Evolutionary conservation across 2,329 filamentous ascomycete species (phyloP).

Genomic region (Diaporthe caulivora): DNA sequence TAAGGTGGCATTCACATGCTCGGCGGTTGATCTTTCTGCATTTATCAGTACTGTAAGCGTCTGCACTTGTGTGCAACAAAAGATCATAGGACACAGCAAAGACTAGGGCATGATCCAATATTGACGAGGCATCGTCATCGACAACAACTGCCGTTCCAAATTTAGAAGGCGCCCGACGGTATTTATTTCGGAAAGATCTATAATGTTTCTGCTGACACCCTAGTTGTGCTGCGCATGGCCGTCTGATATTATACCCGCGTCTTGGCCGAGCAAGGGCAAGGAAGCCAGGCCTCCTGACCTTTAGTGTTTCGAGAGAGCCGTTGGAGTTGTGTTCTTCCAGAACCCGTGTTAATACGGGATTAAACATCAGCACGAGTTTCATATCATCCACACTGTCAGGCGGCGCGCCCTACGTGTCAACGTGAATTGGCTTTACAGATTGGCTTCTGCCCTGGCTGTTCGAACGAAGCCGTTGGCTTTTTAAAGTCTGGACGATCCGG

Average conservation of each 20-base stretch:
- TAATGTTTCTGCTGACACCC: conserved; percentile 20
- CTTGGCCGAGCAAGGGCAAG: conserved; percentile 3
- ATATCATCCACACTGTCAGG: neutral
- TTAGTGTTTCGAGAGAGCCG: conserved; percentile 1
- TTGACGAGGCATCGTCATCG: neutral
- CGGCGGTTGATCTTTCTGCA: neutral
- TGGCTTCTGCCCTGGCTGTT: neutral
- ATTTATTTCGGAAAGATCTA: neutral
- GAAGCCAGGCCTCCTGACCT: neutral
- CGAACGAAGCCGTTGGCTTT: neutral
- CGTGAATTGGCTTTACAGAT: conserved; percentile 9
- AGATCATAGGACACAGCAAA: neutral
- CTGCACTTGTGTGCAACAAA: neutral
- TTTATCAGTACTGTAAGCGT: neutral
- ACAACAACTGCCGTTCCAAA: conserved; percentile 15
- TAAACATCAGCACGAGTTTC: conserved; percentile 4
- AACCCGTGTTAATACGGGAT: neutral
- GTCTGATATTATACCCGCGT: neutral
- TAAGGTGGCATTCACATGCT: neutral
- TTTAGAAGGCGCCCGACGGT: neutral
- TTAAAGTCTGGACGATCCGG: conserved; percentile 3
- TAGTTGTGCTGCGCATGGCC: neutral
- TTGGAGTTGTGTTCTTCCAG: neutral
- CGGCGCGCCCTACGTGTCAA: neutral
- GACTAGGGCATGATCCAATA: neutral